Percentiles rank a stretch among this genome's conserved stretches.
Evolutionary conservation across 768 basidiomycete genomes (phyloP).

Genomic region (Auricularia heimuer): DNA sequence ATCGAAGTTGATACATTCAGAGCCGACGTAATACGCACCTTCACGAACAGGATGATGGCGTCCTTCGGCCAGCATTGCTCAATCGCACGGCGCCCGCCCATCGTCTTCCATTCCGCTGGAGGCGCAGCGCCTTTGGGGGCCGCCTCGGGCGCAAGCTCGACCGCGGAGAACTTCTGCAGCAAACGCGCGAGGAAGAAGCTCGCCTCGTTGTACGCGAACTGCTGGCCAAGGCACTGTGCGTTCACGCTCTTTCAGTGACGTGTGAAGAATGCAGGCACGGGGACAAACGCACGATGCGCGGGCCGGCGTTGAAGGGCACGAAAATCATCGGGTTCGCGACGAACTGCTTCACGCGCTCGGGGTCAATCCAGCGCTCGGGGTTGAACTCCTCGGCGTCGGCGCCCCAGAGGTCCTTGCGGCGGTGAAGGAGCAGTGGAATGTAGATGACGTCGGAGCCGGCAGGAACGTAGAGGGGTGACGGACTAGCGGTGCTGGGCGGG

Average conservation of each 20-base stretch:
- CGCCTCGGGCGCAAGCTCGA: constrained; percentile 49
- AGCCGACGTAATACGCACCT: constrained; percentile 31
- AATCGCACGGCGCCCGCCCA: constrained; percentile 34
- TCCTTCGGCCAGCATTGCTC: constrained; percentile 57
- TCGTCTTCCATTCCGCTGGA: constrained; percentile 43
- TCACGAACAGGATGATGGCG: constrained; percentile 55
- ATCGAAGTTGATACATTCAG: no score
- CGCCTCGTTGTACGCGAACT: constrained; percentile 68
- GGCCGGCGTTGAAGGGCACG: constrained; percentile 66
- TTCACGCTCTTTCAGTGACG: background rate
- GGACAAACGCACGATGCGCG: constrained; percentile 33
- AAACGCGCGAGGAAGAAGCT: constrained; percentile 63
- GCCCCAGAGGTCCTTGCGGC: constrained; percentile 63
- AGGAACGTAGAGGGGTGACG: constrained; percentile 39
- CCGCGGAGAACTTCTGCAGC: constrained; percentile 52
- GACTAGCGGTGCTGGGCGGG: constrained; percentile 35
- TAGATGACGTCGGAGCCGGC: constrained; percentile 46
- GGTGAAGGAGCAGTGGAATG: constrained; percentile 54
- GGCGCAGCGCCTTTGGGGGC: constrained; percentile 57
- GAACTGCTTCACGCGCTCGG: constrained; percentile 38
- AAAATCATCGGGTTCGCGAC: constrained; percentile 59
- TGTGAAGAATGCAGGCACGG: background rate
- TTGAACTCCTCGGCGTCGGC: constrained; percentile 66
- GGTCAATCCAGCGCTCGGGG: constrained; percentile 68
- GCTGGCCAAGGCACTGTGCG: constrained; percentile 57